Evolutionary conservation across 106 monocot species (phyloP), one percentile per base, ranked within the genome.

Genomic region (Allium fistulosum): DNA sequence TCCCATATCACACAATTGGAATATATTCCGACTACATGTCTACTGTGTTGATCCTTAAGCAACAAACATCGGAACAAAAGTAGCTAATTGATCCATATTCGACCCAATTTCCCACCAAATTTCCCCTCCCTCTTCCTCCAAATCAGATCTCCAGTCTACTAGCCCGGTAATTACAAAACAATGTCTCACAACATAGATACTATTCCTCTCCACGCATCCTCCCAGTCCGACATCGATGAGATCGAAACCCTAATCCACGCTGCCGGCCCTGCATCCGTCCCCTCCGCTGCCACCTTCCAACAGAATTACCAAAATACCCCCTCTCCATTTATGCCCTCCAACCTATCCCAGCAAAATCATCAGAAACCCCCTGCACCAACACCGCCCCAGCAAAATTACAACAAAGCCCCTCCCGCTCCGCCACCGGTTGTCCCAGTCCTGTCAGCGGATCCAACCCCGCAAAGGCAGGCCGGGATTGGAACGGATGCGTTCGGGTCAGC

Each of bases 151-250:
- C 37, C 37, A 4, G 37, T 37, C 37, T 2, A 37, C 0, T 37
- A 37, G 4, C 2, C 37, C 37, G 5, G 37, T 37, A 2, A 37
- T 5, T 37, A 37, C 37, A 2, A 5, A 37, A 37, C 37, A 45
- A 90, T 83, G 82, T 78, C 85, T 11, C 79, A 78, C 65, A 71
- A 76, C 14, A 26, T 27, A 8, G 83, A 80, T 69, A 81, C 84
- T 13, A 62, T 80, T 61, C 84, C 88, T 11, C 86, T 92, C 49
- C 89, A 92, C 53, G 79, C 92, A 2, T 87, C 97, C 62, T 86
- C 97, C 61, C 92, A 92, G 61, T 97, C 92, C 61, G 97, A 97
- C 84, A 97, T 97, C 78, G 97, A 92, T 73, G 97, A 97, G 84
- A 92, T 97, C 80, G 97, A 92, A 69, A 79, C 69, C 68, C 86